Percentiles rank a stretch among this genome's conserved stretches.
phyloP scores from a whole-genome alignment of 257 asterid genomes.

The Solanum sitiens region DNA sequence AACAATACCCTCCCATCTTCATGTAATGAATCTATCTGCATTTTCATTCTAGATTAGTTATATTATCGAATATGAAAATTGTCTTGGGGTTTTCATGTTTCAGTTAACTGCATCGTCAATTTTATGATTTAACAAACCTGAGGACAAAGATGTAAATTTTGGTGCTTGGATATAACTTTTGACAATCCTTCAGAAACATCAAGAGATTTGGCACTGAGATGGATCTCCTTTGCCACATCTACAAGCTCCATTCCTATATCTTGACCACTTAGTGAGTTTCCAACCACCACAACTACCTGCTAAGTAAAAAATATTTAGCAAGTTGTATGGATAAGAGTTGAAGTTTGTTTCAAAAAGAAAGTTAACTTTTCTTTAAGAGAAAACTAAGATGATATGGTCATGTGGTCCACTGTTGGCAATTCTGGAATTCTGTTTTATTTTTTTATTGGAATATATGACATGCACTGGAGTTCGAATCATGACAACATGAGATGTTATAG shows the following conservation, averaged over 20 bases:
- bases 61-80: not conserved
- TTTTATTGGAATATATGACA: not conserved
- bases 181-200: conserved; percentile 52
- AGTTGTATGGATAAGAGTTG: not conserved
- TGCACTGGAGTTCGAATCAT: not conserved
- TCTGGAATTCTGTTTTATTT: not conserved
- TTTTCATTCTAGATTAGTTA: not conserved
- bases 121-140: conserved; percentile 28
- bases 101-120: not conserved
- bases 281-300: conserved; percentile 85
- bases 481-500: not conserved
- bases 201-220: conserved; percentile 46
- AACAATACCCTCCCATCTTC: conserved; percentile 70
- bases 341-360: conserved; percentile 14
- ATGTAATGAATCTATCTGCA: conserved; percentile 68
- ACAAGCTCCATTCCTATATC: conserved; percentile 83
- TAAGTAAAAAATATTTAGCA: not conserved
- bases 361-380: conserved; percentile 7
- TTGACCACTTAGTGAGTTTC: conserved; percentile 76
- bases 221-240: conserved; percentile 60
- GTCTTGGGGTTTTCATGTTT: not conserved
- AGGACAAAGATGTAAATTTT: conserved; percentile 46
- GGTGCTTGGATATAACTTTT: conserved; percentile 54
- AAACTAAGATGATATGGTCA: not conserved
- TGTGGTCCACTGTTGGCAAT: not conserved